Evolutionary conservation across 768 basidiomycete species (phyloP), one percentile per base, ranked within the genome.

Genomic region (Collybia sordida): DNA sequence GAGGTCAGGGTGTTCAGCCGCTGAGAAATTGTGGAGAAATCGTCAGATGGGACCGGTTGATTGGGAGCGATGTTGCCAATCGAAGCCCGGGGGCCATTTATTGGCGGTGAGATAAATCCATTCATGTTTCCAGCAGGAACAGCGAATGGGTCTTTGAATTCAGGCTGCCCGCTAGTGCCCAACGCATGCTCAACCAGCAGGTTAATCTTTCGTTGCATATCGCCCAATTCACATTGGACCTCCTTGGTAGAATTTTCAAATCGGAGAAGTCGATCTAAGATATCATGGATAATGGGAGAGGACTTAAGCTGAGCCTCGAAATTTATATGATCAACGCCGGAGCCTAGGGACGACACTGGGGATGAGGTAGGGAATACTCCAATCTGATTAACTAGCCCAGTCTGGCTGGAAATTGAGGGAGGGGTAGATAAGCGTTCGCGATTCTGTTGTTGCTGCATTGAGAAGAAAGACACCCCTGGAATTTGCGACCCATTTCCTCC

Each of bases 91-190:
- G 80, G 75, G 28, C 75, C 73, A 50, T 68, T 73, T 49, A 72
- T 48, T 15, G 65, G 60, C 35, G 72, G 53, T 36, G 69, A 52
- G 38, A 69, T 61, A 53, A 71, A 68, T 47, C 56, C 57, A 39
- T 67, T 61, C 37, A 64, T 65, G 51, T 73, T 72, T 23, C 64
- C 53, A 48, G 68, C 70, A 21, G 65, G 42, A 6, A 80, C 62
- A 25, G 88, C 82, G 59, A 92, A 92, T 0, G 90, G 90, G 60
- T 91, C 84, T 62, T 87, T 86, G 74, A 91, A 92, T 57, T 90
- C 89, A n/a, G 86, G 86, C 50, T 83, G 78, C 12, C 65, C 57
- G 23, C 60, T 59, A 27, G 64, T 57, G 39, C 69, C 72, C 46
- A 88, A 63, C 9, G 82, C 78, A 22, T 85, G 81, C 52, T 92